Evolutionary conservation across 768 basidiomycete species (phyloP).

Genomic region (Lactifluus subvellereus): DNA sequence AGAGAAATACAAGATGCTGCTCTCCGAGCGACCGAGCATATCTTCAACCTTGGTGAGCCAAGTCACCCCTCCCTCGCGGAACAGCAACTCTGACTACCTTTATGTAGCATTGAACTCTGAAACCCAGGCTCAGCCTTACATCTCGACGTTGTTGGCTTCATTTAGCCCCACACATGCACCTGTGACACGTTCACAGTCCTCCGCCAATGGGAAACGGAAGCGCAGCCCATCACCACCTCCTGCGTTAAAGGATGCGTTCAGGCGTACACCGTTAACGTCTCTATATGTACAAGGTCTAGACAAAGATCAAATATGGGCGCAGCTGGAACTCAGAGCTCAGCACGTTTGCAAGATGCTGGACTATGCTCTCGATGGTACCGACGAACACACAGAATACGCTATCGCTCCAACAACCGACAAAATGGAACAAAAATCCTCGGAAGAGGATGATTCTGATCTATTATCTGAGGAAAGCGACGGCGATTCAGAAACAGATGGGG

Average conservation of each 20-base stretch:
- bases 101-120: slow-evolving; percentile 63
- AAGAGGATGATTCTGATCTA: slow-evolving; percentile 26
- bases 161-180: slow-evolving; percentile 63
- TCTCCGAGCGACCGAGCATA: slow-evolving; percentile 61
- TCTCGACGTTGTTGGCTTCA: slow-evolving; percentile 60
- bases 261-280: slow-evolving; percentile 65
- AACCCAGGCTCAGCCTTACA: slow-evolving; percentile 51
- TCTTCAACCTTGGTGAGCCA: slow-evolving; percentile 68
- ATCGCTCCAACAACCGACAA: slow-evolving; percentile 30
- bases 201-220: slow-evolving; percentile 41
- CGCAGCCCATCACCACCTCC: slow-evolving; percentile 34
- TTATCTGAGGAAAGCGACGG: slow-evolving; percentile 17
- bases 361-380: slow-evolving; percentile 51
- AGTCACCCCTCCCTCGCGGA: neutral
- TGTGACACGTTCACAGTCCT: slow-evolving; percentile 66
- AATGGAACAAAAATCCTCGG: slow-evolving; percentile 29
- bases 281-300: slow-evolving; percentile 77
- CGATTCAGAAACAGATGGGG: slow-evolving; percentile 31
- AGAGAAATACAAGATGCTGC: slow-evolving; percentile 50
- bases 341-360: slow-evolving; percentile 66
- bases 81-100: slow-evolving; percentile 5
- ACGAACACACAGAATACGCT: slow-evolving; percentile 28
- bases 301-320: slow-evolving; percentile 88
- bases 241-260: slow-evolving; percentile 32
- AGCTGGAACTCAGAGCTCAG: slow-evolving; percentile 77